phyloP scores from a whole-genome alignment of 495 filamentous ascomycete genomes.

The Xylaria acuta region DNA sequence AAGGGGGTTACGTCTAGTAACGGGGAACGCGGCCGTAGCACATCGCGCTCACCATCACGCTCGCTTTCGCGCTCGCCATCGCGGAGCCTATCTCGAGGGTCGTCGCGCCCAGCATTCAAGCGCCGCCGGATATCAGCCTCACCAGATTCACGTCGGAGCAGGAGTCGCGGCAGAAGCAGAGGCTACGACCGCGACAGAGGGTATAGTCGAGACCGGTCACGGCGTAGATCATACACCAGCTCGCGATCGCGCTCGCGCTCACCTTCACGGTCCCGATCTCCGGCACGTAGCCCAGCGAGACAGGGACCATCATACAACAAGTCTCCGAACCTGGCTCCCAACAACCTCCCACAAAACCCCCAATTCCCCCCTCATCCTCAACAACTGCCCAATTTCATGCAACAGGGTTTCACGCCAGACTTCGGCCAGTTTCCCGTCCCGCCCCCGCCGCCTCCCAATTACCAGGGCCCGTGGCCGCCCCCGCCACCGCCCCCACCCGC shows the following conservation, averaged over 20 bases:
- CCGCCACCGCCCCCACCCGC: constrained; percentile 39
- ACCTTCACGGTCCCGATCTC: constrained; percentile 53
- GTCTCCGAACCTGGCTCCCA: constrained; percentile 29
- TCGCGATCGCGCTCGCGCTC: constrained; percentile 46
- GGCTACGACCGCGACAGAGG: constrained; percentile 49
- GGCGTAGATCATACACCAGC: constrained; percentile 42
- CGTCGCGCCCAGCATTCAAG: constrained; percentile 41
- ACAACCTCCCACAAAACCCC: constrained; percentile 38
- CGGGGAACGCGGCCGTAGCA: constrained; percentile 32
- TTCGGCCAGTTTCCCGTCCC: constrained; percentile 42
- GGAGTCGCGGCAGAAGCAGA: constrained; percentile 33
- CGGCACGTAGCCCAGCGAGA: constrained; percentile 36
- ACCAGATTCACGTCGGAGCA: constrained; percentile 26
- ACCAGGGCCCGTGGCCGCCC: constrained; percentile 59
- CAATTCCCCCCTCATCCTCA: constrained; percentile 36
- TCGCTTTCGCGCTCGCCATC: constrained; percentile 45
- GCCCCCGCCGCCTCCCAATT: constrained; percentile 55
- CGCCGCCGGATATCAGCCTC: constrained; percentile 42
- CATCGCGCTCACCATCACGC: constrained; percentile 43
- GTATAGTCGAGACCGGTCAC: constrained; percentile 57
- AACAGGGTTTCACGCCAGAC: constrained; percentile 34
- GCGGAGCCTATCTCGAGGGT: constrained; percentile 36
- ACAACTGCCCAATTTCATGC: constrained; percentile 40
- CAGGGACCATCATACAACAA: constrained; percentile 36
- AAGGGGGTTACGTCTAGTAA: constrained; percentile 32